These are phyloP conservation scores for Acer negundo DNA, from an alignment of 345 rosid genomes.

Conservation along the genomic window DNA sequence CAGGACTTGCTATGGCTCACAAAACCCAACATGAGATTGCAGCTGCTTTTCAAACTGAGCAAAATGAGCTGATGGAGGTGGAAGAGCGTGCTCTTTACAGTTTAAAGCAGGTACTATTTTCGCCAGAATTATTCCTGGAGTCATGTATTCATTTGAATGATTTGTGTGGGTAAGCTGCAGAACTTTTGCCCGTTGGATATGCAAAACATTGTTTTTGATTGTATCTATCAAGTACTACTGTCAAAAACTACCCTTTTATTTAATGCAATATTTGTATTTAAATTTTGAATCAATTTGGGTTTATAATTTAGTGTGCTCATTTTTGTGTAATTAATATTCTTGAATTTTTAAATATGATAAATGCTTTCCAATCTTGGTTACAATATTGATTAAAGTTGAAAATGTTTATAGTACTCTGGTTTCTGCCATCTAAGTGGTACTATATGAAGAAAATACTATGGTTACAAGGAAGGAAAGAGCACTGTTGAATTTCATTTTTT, in stretches of 20 bases:
- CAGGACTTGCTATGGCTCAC: constrained; percentile 93
- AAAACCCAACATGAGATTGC: constrained; percentile 88
- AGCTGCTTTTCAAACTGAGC: constrained; percentile 72
- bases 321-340: background rate
- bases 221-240: background rate
- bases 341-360: background rate
- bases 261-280: background rate
- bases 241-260: background rate
- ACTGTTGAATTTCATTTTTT: background rate
- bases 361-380: background rate
- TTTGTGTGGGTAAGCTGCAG: background rate
- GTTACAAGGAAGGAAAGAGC: background rate
- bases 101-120: constrained; percentile 74
- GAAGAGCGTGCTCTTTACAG: constrained; percentile 77
- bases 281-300: background rate
- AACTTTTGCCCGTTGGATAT: background rate
- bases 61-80: constrained; percentile 57
- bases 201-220: background rate
- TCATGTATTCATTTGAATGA: background rate
- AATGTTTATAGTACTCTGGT: background rate
- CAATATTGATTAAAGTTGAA: background rate
- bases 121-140: background rate
- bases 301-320: background rate
- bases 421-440: background rate
- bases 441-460: background rate